Base-by-base conservation (phyloP, 495 filamentous ascomycete genomes). In the Hypoxylon cercidicola region DNA sequence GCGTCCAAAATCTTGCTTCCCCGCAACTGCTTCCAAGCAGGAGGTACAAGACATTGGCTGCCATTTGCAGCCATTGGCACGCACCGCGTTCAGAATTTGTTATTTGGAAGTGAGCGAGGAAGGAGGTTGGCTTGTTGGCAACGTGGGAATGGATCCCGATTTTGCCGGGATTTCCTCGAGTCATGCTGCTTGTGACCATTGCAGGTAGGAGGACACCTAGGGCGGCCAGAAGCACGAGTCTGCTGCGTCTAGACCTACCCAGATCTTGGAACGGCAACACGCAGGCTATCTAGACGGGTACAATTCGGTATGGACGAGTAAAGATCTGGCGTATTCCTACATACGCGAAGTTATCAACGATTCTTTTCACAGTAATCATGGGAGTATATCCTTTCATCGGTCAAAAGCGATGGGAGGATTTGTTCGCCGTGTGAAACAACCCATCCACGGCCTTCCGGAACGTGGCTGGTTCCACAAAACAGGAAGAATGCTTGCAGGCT, bases 121-220 rank as follows among this genome's bases (percentile, higher is more conserved):
- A 28, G 49, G 37, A 47, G 8, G 40, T 11, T 41, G 18, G 16
- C n/a, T n/a, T 45, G 35, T 21, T 30, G 39, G 8, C 52, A 15
- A 37, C 37, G 45, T 59, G 32, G 60, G 55, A 64, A 43, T 41
- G 37, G 44, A 60, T 64, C 39, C 60, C 60, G 60, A 64, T 60
- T 37, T 47, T 55, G 32, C 55, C 60, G 65, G 55, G 60, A 60
- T 64, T 43, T 43, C 40, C 50, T 56, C 55, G 55, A 68, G 65
- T 64, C 65, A 63, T 63, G 60, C 39, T 64, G 8, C 55, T 53
- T 40, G 45, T 47, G 55, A 52, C 34, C 60, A 21, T 53, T 25
- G 47, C 37, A 56, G 44, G 40, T 59, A 62, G 47, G 23, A 51
- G 34, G 48, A 40, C 23, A n/a, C 37, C 28, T 60, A 68, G 50